Percentiles rank a stretch among this genome's conserved stretches.
These are phyloP conservation scores for Naganishia sp. DNA, from an alignment of 1,284 basidiomycete genomes.

Conservation along the genomic window DNA sequence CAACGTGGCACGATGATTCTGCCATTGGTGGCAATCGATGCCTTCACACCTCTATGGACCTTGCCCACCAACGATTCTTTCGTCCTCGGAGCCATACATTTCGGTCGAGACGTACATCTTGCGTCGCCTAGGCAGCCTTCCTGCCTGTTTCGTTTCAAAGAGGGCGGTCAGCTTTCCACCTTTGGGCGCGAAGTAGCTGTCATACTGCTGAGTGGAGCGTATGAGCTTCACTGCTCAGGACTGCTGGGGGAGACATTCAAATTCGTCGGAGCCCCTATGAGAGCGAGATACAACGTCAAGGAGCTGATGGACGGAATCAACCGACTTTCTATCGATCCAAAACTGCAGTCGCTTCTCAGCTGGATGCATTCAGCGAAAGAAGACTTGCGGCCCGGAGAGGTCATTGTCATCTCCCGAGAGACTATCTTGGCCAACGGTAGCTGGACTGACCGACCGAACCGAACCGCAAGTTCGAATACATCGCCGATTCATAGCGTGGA, in stretches of 20 bases:
- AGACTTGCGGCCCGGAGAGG: neutral
- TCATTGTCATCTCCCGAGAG: neutral
- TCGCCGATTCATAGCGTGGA: too few relatives aligned
- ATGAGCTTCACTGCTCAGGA: neutral
- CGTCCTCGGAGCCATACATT: neutral
- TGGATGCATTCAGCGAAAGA: neutral
- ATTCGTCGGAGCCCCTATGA: neutral
- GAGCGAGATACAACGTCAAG: neutral
- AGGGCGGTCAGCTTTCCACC: neutral
- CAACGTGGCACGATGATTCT: neutral
- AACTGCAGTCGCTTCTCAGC: neutral
- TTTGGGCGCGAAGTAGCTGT: neutral
- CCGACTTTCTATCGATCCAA: neutral
- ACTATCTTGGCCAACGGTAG: neutral
- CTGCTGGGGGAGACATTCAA: neutral
- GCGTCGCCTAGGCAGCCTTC: neutral
- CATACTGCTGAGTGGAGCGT: neutral
- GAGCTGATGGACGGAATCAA: neutral
- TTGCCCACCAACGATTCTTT: constrained; percentile 3
- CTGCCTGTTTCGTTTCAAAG: neutral
- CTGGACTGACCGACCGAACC: too few relatives aligned
- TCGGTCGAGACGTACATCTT: neutral
- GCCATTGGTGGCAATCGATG: neutral
- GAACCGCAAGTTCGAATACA: too few relatives aligned
- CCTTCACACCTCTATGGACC: neutral